Percentiles rank a stretch among this genome's conserved stretches.
These are phyloP conservation scores for Saxophila tyrrhenica DNA, from an alignment of 495 filamentous ascomycete species.

Conservation along the genomic window DNA sequence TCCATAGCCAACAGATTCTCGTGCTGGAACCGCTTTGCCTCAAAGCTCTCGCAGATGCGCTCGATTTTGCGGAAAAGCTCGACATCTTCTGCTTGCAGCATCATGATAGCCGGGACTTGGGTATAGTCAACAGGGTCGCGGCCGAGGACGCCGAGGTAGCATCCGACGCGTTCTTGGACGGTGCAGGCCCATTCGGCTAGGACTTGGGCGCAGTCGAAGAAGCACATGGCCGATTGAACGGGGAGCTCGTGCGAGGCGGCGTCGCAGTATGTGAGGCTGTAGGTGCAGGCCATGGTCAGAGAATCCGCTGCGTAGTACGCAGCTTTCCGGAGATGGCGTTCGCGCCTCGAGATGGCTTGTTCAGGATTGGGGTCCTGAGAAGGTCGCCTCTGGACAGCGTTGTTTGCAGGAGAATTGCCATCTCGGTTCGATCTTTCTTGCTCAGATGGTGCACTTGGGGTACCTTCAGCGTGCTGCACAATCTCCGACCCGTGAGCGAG, in stretches of 20 bases:
- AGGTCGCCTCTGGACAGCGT: constrained; percentile 14
- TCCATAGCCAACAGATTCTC: constrained; percentile 25
- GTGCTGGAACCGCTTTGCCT: constrained; percentile 53
- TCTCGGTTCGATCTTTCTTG: constrained; percentile 38
- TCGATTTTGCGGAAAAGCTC: constrained; percentile 78
- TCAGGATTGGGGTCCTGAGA: constrained; percentile 7
- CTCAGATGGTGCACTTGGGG: constrained; percentile 40
- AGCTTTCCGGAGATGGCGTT: constrained; percentile 83
- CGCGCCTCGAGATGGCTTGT: constrained; percentile 49
- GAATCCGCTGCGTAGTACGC: constrained; percentile 93
- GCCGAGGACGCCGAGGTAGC: constrained; percentile 76
- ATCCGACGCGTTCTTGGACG: constrained; percentile 86
- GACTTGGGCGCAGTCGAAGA: constrained; percentile 93
- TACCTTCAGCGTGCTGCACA: constrained; percentile 60
- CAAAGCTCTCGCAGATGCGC: constrained; percentile 65
- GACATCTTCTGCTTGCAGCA: constrained; percentile 84
- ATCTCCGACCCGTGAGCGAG: constrained; percentile 69
- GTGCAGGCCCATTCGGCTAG: constrained; percentile 94
- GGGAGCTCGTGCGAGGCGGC: constrained; percentile 83
- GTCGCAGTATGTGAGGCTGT: constrained; percentile 78
- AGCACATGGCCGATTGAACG: constrained; percentile 82
- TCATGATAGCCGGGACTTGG: constrained; percentile 72
- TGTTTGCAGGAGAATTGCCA: constrained; percentile 35
- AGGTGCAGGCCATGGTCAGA: constrained; percentile 75
- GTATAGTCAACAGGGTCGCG: constrained; percentile 65